These are phyloP conservation scores for Neoboletus magnificus DNA, from an alignment of 768 basidiomycete genomes.

Conservation along the genomic window DNA sequence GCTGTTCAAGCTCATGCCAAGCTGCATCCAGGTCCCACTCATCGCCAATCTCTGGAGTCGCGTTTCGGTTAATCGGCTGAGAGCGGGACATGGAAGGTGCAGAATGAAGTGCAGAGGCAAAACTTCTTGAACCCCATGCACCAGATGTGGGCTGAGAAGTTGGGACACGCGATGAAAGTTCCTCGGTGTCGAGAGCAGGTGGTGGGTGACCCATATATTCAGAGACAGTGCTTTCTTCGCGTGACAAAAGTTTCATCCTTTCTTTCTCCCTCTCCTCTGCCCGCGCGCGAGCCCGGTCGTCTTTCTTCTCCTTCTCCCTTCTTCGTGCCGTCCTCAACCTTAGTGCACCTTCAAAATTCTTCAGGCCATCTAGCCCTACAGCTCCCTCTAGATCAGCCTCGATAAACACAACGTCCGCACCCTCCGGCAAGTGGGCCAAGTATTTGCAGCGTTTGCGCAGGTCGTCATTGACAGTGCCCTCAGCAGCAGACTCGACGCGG, in stretches of 20 bases:
- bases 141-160: slow-evolving; percentile 37
- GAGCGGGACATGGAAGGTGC: slow-evolving; percentile 46
- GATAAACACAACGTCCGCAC: slow-evolving; percentile 90
- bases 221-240: slow-evolving; percentile 10
- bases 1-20: slow-evolving; percentile 78
- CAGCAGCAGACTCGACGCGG: slow-evolving; percentile 70
- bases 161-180: slow-evolving; percentile 2
- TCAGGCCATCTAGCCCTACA: slow-evolving; percentile 71
- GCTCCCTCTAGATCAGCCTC: slow-evolving; percentile 81
- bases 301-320: slow-evolving; percentile 79
- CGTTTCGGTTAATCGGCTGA: slow-evolving; percentile 25
- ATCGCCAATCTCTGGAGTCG: slow-evolving; percentile 40
- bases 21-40: slow-evolving; percentile 78
- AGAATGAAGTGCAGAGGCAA: slow-evolving; percentile 74
- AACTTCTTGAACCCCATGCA: slow-evolving; percentile 78
- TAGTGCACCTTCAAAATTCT: slow-evolving; percentile 80
- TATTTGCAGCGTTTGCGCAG: slow-evolving; percentile 95
- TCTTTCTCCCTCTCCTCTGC: slow-evolving; percentile 79
- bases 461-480: slow-evolving; percentile 87
- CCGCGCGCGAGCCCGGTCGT: slow-evolving; percentile 75
- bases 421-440: slow-evolving; percentile 86
- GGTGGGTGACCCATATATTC: slow-evolving; percentile 5
- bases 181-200: slow-evolving; percentile 15
- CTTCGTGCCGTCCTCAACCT: slow-evolving; percentile 69
- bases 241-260: slow-evolving; percentile 35